Percentiles rank a stretch among this genome's conserved stretches.
Conservation (phyloP, 2,329 filamentous ascomycete species). For the Clonostachys rosea region DNA sequence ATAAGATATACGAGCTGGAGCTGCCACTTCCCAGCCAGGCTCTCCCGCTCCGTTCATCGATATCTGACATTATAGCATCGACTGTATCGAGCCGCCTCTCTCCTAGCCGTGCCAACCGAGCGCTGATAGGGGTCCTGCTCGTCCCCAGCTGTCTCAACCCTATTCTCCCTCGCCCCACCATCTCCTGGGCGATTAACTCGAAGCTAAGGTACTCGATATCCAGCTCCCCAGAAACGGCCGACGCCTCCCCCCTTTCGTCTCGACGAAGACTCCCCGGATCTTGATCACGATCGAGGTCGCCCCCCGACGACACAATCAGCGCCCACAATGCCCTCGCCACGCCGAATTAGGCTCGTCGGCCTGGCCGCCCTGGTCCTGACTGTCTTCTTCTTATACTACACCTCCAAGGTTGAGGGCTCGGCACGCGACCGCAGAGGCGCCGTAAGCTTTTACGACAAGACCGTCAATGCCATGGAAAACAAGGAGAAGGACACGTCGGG, state of each 20-base stretch:
- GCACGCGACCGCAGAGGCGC: slow-evolving; percentile 36
- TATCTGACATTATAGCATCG: too few relatives aligned
- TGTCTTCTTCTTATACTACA: slow-evolving; percentile 69
- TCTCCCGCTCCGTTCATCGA: too few relatives aligned
- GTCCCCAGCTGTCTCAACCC: too few relatives aligned
- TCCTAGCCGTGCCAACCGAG: too few relatives aligned
- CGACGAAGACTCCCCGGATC: neutral
- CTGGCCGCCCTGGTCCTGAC: slow-evolving; percentile 61
- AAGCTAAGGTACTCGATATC: too few relatives aligned
- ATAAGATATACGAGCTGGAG: too few relatives aligned
- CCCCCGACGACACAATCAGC: slow-evolving; percentile 1
- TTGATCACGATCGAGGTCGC: neutral
- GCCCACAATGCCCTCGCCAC: slow-evolving; percentile 59
- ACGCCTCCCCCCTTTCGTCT: neutral
- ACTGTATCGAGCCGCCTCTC: too few relatives aligned
- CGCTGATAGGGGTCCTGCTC: too few relatives aligned
- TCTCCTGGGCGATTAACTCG: too few relatives aligned
- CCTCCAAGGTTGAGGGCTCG: slow-evolving; percentile 49
- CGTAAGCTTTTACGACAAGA: slow-evolving; percentile 57
- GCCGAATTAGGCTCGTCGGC: slow-evolving; percentile 64
- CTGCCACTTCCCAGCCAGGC: too few relatives aligned
- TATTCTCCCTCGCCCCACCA: too few relatives aligned
- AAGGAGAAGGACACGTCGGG: slow-evolving; percentile 1
- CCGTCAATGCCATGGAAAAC: slow-evolving; percentile 46
- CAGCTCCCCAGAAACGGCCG: too few relatives aligned